Evolutionary conservation across 257 asterid species (phyloP).

Genomic region (Thymus mandschuricus): DNA sequence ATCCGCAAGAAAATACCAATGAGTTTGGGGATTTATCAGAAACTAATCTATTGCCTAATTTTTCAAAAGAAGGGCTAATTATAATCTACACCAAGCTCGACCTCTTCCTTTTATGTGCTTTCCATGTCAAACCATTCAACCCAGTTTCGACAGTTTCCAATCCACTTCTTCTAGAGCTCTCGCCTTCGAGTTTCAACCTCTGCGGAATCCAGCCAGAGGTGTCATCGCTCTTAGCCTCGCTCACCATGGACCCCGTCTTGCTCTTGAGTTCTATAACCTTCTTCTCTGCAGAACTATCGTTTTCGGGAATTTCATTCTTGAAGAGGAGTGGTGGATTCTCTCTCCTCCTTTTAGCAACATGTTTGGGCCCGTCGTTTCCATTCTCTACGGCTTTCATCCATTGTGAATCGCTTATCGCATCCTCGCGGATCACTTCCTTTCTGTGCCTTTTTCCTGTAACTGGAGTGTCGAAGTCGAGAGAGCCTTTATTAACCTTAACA

Average conservation of each 20-base stretch:
- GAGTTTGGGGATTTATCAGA: conserved; percentile 11
- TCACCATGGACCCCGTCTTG: conserved; percentile 45
- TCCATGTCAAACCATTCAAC: conserved; percentile 74
- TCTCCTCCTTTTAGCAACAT: conserved; percentile 49
- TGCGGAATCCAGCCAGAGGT: conserved; percentile 44
- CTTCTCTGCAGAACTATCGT: conserved; percentile 42
- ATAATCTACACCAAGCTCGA: conserved; percentile 64
- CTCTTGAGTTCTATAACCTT: conserved; percentile 40
- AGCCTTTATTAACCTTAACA: conserved; percentile 57
- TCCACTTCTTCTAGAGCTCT: conserved; percentile 47
- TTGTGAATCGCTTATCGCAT: conserved; percentile 65
- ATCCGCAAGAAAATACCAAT: conserved; percentile 29
- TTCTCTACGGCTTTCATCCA: conserved; percentile 78
- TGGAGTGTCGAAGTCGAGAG: conserved; percentile 49
- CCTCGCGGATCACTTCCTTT: conserved; percentile 79
- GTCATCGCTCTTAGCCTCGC: conserved; percentile 63
- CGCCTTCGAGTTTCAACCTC: conserved; percentile 55
- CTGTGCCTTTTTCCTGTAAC: conserved; percentile 84
- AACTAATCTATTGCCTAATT: conserved; percentile 32
- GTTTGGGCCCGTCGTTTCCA: conserved; percentile 52
- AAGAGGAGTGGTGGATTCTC: conserved; percentile 37
- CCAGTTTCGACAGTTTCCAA: conserved; percentile 41
- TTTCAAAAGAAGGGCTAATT: conserved; percentile 5
- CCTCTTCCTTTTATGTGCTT: conserved; percentile 71
- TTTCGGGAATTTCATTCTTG: conserved; percentile 40